Base-by-base conservation (phyloP, 805 yeast genomes). In the Wickerhamomyces mucosus region DNA sequence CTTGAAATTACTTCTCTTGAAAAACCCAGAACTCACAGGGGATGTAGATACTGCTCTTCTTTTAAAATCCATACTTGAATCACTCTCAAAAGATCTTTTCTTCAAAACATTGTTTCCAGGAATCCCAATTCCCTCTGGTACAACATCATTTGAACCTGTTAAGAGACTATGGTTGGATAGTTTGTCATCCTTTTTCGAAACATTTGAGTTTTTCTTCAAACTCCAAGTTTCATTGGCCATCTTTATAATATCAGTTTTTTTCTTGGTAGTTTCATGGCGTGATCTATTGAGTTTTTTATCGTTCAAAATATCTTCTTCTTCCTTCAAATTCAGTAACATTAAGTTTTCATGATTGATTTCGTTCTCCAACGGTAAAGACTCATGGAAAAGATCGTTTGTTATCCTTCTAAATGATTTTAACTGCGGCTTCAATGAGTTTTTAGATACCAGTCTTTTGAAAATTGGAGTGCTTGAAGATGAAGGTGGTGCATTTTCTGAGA, bases 141-240 rank as follows among this genome's bases (percentile, higher is more conserved):
- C n/a, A n/a, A n/a, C n/a, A n/a, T n/a, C n/a, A n/a, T n/a, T n/a
- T n/a, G n/a, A n/a, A n/a, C n/a, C n/a, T n/a, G n/a, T n/a, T n/a
- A n/a, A n/a, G n/a, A n/a, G n/a, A n/a, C n/a, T n/a, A n/a, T n/a
- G n/a, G n/a, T n/a, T n/a, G n/a, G n/a, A n/a, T n/a, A n/a, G n/a
- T n/a, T n/a, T n/a, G n/a, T n/a, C 20, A 20, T 20, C 24, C 13
- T 31, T 31, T n/a, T n/a, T n/a, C n/a, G n/a, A n/a, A n/a, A n/a
- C n/a, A n/a, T n/a, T n/a, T n/a, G n/a, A 14, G 18, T 12, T 30
- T 28, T 50, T 48, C 33, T 38, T 47, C 27, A 36, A 34, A 25
- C 43, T 48, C 55, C 55, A 50, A 11, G 43, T 41, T 27, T 48
- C 51, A 27, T 50, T 50, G 3, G 55, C 55, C 26, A 26, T 41